Conservation (phyloP, 352 stramenopile species). For the Pythium coloratum region DNA sequence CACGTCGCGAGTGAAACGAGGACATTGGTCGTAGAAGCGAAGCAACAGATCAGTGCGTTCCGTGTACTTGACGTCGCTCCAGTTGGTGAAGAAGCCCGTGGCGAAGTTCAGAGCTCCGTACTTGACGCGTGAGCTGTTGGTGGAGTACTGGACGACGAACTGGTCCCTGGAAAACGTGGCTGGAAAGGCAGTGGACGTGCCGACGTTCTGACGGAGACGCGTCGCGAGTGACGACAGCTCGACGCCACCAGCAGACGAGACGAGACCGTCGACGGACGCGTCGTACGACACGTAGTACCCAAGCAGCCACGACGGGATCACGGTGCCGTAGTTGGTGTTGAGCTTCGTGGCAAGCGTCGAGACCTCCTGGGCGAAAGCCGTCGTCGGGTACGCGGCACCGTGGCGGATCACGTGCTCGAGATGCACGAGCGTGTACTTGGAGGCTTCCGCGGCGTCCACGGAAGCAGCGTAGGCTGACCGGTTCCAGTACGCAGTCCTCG, state of each 20-base stretch:
- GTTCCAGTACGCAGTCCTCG: constrained; percentile 21
- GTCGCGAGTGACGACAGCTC: constrained; percentile 1
- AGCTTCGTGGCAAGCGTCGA: constrained; percentile 40
- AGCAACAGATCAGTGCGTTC: constrained; percentile 39
- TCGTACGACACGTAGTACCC: constrained; percentile 70
- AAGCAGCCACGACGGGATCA: constrained; percentile 48
- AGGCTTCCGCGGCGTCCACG: background rate
- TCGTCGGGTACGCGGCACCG: constrained; percentile 42
- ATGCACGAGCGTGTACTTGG: constrained; percentile 15
- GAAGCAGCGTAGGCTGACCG: background rate
- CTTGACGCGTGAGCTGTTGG: background rate
- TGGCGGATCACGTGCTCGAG: constrained; percentile 19
- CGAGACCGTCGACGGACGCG: constrained; percentile 37
- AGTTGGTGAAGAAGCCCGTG: constrained; percentile 1
- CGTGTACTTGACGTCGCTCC: constrained; percentile 1
- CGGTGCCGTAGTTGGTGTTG: constrained; percentile 26
- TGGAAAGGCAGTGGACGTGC: constrained; percentile 38
- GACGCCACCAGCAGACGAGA: constrained; percentile 30
- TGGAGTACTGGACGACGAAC: constrained; percentile 39
- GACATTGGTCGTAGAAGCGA: constrained; percentile 61
- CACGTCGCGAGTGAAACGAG: constrained; percentile 49
- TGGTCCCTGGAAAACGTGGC: constrained; percentile 46
- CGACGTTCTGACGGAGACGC: constrained; percentile 7
- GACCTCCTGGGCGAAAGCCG: constrained; percentile 46
- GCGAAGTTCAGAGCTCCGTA: constrained; percentile 22